These are phyloP conservation scores for Cladobotryum mycophilum DNA, from an alignment of 2,329 filamentous ascomycete species.

Conservation along the genomic window DNA sequence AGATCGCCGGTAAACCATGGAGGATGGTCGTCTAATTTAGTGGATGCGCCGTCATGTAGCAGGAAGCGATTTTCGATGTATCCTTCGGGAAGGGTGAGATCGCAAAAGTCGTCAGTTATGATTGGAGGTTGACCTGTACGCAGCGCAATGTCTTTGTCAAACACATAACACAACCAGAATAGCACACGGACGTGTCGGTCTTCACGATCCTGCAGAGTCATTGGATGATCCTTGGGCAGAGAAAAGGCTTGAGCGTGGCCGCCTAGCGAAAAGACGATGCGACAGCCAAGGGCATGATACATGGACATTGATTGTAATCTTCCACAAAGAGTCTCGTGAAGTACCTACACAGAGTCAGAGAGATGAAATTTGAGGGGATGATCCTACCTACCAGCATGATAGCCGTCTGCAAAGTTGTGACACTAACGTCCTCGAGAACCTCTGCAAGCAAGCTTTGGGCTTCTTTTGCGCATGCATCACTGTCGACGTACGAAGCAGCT, in stretches of 20 bases:
- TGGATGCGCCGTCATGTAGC: too few relatives aligned
- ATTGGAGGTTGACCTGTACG: slow-evolving; percentile 47
- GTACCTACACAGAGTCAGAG: slow-evolving; percentile 20
- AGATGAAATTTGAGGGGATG: neutral
- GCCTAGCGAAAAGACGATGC: slow-evolving; percentile 43
- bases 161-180: slow-evolving; percentile 50
- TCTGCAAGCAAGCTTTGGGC: slow-evolving; percentile 37
- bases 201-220: slow-evolving; percentile 21
- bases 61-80: slow-evolving; percentile 21
- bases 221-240: slow-evolving; percentile 5
- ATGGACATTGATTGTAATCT: slow-evolving; percentile 40
- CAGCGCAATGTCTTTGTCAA: slow-evolving; percentile 51
- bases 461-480: slow-evolving; percentile 33
- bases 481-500: slow-evolving; percentile 26
- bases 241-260: slow-evolving; percentile 30
- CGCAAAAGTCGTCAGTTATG: slow-evolving; percentile 46
- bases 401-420: slow-evolving; percentile 39
- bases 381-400: slow-evolving; percentile 40
- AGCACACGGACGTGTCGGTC: slow-evolving; percentile 32
- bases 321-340: slow-evolving; percentile 40
- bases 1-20: slow-evolving; percentile 41
- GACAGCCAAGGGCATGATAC: slow-evolving; percentile 38
- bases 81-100: slow-evolving; percentile 40
- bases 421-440: slow-evolving; percentile 35
- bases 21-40: slow-evolving; percentile 9